Percentiles rank a stretch among this genome's conserved stretches.
Evolutionary conservation across 352 stramenopile species (phyloP).

Genomic region (Phytophthora pini): DNA sequence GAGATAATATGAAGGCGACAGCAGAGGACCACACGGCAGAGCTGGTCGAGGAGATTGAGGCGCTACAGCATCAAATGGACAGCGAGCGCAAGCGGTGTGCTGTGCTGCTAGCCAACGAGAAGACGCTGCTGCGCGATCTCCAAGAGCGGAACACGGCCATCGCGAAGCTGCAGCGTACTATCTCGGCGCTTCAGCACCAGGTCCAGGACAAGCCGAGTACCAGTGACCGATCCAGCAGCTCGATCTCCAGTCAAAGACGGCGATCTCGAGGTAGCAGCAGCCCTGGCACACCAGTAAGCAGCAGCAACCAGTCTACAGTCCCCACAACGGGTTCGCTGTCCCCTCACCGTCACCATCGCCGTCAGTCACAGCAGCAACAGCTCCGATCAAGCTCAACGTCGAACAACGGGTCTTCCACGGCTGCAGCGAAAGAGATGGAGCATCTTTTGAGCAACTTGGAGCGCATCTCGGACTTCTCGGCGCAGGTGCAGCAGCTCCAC

Average conservation of each 20-base stretch:
- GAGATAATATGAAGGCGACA: slow-evolving; percentile 70
- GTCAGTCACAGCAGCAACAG: slow-evolving; percentile 20
- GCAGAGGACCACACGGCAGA: slow-evolving; percentile 67
- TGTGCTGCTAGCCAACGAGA: slow-evolving; percentile 71
- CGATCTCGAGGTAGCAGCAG: slow-evolving; percentile 33
- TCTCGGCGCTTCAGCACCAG: slow-evolving; percentile 46
- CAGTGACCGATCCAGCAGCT: slow-evolving; percentile 27
- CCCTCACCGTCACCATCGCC: slow-evolving; percentile 15
- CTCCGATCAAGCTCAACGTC: slow-evolving; percentile 21
- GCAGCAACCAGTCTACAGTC: slow-evolving; percentile 41
- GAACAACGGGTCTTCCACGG: slow-evolving; percentile 18
- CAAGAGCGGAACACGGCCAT: slow-evolving; percentile 68
- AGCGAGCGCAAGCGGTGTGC: slow-evolving; percentile 68
- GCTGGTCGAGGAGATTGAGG: slow-evolving; percentile 76
- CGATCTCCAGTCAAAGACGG: slow-evolving; percentile 21
- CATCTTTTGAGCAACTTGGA: slow-evolving; percentile 74
- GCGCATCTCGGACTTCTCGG: slow-evolving; percentile 71
- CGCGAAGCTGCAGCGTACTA: slow-evolving; percentile 54
- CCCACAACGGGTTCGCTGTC: slow-evolving; percentile 35
- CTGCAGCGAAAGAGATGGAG: slow-evolving; percentile 65
- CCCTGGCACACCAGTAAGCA: slow-evolving; percentile 31
- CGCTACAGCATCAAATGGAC: slow-evolving; percentile 68
- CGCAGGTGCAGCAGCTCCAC: slow-evolving; percentile 38
- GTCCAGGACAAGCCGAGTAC: slow-evolving; percentile 22
- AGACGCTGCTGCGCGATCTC: slow-evolving; percentile 72